A percentile compares a stretch with the other conserved stretches of the same genome.
These are phyloP conservation scores for Scheffersomyces insectosa DNA, from an alignment of 1,139 yeast species.

Conservation along the genomic window DNA sequence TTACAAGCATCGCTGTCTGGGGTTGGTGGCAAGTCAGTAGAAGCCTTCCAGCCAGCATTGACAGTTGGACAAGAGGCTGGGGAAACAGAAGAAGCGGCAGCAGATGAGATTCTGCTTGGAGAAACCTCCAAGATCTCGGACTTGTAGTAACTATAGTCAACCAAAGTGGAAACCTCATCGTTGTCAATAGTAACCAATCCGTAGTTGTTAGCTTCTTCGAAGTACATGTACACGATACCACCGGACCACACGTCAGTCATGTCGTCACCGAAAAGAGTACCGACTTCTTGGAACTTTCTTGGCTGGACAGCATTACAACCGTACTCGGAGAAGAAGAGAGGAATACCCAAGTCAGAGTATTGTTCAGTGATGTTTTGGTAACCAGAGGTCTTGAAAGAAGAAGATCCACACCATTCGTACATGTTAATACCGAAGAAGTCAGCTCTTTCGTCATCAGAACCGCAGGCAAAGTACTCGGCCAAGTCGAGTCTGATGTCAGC, in stretches of 20 bases:
- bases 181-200: conserved; percentile 66
- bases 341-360: conserved; percentile 67
- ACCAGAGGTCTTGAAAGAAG: conserved; percentile 68
- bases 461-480: conserved; percentile 82
- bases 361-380: conserved; percentile 61
- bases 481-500: conserved; percentile 68
- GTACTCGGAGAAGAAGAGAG: conserved; percentile 84
- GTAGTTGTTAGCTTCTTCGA: conserved; percentile 73
- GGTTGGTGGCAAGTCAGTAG: conserved; percentile 45
- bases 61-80: conserved; percentile 38
- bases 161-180: conserved; percentile 42
- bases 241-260: conserved; percentile 83
- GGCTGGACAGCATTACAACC: conserved; percentile 69
- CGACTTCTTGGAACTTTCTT: conserved; percentile 67
- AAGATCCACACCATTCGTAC: conserved; percentile 89
- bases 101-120: conserved; percentile 34
- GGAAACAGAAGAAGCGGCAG: conserved; percentile 29
- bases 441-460: conserved; percentile 56
- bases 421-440: conserved; percentile 93
- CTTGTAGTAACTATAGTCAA: conserved; percentile 49
- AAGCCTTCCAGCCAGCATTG: conserved; percentile 40
- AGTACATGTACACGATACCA: conserved; percentile 86
- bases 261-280: conserved; percentile 41
- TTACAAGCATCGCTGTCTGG: conserved; percentile 42
- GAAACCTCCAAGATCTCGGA: conserved; percentile 59